These are phyloP conservation scores for Wickerhamiella musiphila DNA, from an alignment of 805 yeast genomes.

Conservation along the genomic window DNA sequence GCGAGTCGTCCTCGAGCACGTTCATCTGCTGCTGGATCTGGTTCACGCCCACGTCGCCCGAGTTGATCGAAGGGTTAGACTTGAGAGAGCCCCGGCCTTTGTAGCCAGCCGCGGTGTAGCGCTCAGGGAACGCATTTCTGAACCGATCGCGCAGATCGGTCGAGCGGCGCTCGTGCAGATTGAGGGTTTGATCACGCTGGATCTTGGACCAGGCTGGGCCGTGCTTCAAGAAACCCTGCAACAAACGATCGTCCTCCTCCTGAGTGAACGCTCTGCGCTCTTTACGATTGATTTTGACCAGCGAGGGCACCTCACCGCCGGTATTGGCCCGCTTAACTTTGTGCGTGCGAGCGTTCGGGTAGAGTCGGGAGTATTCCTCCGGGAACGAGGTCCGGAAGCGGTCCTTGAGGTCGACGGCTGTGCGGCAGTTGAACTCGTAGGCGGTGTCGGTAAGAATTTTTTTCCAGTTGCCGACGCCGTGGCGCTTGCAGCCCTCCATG, in stretches of 20 bases:
- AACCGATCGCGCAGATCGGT: slow-evolving; percentile 29
- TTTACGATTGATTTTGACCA: slow-evolving; percentile 28
- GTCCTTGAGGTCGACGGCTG: slow-evolving; percentile 30
- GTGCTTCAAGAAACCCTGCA: slow-evolving; percentile 26
- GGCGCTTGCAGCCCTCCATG: slow-evolving; percentile 27
- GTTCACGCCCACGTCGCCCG: slow-evolving; percentile 3
- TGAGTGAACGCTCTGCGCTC: slow-evolving; percentile 27
- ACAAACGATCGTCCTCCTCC: slow-evolving; percentile 26
- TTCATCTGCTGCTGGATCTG: slow-evolving; percentile 4
- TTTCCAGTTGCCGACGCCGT: slow-evolving; percentile 31
- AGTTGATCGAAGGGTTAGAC: slow-evolving; percentile 4
- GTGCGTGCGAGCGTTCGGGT: slow-evolving; percentile 30
- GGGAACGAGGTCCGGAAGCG: slow-evolving; percentile 30
- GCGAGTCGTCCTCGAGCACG: slow-evolving; percentile 15
- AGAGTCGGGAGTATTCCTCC: slow-evolving; percentile 27
- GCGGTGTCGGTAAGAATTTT: slow-evolving; percentile 27
- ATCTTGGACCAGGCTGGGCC: slow-evolving; percentile 32
- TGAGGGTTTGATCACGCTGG: slow-evolving; percentile 25
- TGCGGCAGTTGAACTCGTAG: slow-evolving; percentile 26
- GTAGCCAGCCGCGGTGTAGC: slow-evolving; percentile 28
- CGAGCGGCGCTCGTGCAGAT: slow-evolving; percentile 24
- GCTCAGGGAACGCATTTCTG: slow-evolving; percentile 29
- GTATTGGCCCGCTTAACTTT: slow-evolving; percentile 18
- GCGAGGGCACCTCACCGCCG: slow-evolving; percentile 12
- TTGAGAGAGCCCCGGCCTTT: slow-evolving; percentile 20